Conservation (phyloP, 129 eudicot species). For the Lactuca saligna region DNA sequence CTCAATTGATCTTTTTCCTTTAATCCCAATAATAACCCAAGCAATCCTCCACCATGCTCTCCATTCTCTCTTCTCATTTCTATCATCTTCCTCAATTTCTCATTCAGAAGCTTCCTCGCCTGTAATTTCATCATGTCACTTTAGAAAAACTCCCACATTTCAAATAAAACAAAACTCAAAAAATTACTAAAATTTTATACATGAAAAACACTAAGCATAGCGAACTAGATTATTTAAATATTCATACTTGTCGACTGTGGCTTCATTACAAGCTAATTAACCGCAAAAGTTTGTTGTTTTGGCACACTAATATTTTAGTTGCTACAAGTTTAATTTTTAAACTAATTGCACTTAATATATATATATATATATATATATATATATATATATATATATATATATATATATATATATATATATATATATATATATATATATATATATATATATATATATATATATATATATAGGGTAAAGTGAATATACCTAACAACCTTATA, state of each 20-base stretch:
- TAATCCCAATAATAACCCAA: conserved; percentile 52
- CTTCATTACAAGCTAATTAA: too few species aligned
- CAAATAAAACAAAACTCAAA: not conserved
- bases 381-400: not conserved
- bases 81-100: conserved; percentile 52
- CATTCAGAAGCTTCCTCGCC: conserved; percentile 73
- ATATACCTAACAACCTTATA: too few species aligned
- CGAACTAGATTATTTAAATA: too few species aligned
- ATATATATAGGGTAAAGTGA: too few species aligned
- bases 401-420: not conserved
- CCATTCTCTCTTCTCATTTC: conserved; percentile 46
- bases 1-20: conserved; percentile 34
- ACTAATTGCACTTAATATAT: too few species aligned
- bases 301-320: too few species aligned
- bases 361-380: not conserved
- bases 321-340: too few species aligned
- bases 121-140: conserved; percentile 24
- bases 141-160: not conserved
- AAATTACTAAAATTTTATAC: too few species aligned
- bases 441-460: not conserved
- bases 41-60: conserved; percentile 50
- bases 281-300: too few species aligned
- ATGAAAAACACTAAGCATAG: too few species aligned
- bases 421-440: too few species aligned
- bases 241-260: too few species aligned